These are phyloP conservation scores for Ceratocystis cubensis DNA, from an alignment of 2,329 filamentous ascomycete species.

Conservation along the genomic window DNA sequence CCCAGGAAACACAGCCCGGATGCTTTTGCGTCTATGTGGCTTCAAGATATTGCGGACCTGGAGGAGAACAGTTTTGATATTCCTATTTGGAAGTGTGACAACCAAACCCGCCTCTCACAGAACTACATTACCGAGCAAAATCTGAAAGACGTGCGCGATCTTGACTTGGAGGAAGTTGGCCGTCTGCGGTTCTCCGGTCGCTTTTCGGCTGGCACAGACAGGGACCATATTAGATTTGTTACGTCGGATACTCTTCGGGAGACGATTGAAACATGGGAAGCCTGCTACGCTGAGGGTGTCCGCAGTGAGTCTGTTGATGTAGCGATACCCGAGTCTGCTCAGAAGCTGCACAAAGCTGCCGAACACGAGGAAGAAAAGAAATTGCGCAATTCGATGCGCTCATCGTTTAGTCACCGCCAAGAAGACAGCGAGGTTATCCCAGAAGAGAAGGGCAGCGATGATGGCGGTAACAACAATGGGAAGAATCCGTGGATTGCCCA, in stretches of 20 bases:
- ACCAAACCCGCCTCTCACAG: conserved; percentile 64
- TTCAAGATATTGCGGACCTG: conserved; percentile 71
- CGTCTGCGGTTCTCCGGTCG: conserved; percentile 65
- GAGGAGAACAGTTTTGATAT: conserved; percentile 66
- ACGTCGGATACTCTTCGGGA: conserved; percentile 80
- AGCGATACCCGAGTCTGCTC: conserved; percentile 59
- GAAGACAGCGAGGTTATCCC: conserved; percentile 3
- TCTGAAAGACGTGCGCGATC: conserved; percentile 53
- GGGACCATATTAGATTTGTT: conserved; percentile 71
- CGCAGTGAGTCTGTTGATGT: conserved; percentile 56
- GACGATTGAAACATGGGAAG: conserved; percentile 90
- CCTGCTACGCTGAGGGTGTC: conserved; percentile 78
- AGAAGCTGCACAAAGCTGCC: conserved; percentile 69
- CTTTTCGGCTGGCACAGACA: conserved; percentile 84
- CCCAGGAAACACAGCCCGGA: conserved; percentile 56
- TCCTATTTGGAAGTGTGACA: conserved; percentile 80
- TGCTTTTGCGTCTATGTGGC: conserved; percentile 72
- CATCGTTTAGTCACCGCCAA: neutral
- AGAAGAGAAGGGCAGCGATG: conserved; percentile 13
- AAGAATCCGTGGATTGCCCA: conserved; percentile 58
- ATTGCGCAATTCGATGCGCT: conserved; percentile 12
- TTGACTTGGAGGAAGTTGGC: conserved; percentile 68
- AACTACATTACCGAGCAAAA: conserved; percentile 85
- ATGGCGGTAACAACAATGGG: conserved; percentile 39
- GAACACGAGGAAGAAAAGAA: conserved; percentile 13